These are phyloP conservation scores for Quercus glauca DNA, from an alignment of 306 rosid species.

Conservation along the genomic window DNA sequence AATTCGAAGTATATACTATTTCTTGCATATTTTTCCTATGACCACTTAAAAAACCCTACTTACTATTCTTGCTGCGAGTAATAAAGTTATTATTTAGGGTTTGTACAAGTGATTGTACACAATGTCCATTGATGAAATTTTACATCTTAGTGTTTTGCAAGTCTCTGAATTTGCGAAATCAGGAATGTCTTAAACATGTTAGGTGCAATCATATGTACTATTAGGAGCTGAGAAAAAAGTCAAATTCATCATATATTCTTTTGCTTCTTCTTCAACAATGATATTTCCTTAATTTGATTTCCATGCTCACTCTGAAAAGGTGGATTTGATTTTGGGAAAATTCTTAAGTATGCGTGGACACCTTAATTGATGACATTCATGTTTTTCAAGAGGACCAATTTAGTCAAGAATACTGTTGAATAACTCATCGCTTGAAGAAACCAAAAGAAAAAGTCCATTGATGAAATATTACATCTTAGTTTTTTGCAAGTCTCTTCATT, in stretches of 20 bases:
- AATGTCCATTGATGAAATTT: background rate
- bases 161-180: background rate
- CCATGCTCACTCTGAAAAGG: background rate
- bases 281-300: background rate
- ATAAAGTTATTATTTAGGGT: background rate
- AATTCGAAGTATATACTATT: conserved; percentile 72
- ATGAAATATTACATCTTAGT: no score
- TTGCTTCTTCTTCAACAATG: background rate
- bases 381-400: background rate
- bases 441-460: background rate
- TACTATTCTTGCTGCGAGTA: background rate
- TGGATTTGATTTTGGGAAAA: background rate
- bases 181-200: conserved; percentile 9
- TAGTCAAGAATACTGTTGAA: background rate
- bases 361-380: background rate
- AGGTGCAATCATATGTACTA: background rate
- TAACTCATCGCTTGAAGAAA: no score
- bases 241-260: background rate
- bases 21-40: background rate
- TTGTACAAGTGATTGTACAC: conserved; percentile 6
- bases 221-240: conserved; percentile 3
- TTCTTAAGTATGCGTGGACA: background rate
- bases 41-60: background rate
- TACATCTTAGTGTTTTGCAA: conserved; percentile 6
- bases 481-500: no score